Base-by-base conservation (phyloP, 371 early-diverging fungal species). In the Paramicrosporidium saccamoebae region DNA sequence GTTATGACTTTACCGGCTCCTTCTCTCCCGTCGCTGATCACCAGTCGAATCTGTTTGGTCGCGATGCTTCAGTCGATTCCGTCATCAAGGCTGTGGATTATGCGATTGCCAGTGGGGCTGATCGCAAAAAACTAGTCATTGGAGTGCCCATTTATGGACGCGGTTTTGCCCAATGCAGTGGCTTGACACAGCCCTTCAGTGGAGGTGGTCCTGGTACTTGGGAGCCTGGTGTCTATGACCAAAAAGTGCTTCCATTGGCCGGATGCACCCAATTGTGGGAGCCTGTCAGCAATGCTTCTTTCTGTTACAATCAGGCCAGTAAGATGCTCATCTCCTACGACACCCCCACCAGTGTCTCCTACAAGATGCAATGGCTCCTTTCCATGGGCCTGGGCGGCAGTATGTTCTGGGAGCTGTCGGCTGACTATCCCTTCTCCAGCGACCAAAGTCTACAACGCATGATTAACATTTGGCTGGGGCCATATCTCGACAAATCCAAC, bases 61-160 rank as follows among this genome's bases (percentile, higher is more conserved):
- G 58, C 19, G 36, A 54, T 8, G 36, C 58, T 25, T 61, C 52
- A 5, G 55, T 61, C 17, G 29, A 60, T 24, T 27, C 17, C 14
- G 33, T 30, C 22, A 23, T 38, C 26, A 48, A 48, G 24, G 64
- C 71, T 2, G 59, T 78, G 3, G 46, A 52, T 4, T 45, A 55
- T 29, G 69, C 61, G 28, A 27, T 72, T 8, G 10, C 26, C 8
- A 42, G 48, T 7, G 78, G 78, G 4, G 55, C 74, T 4, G 68
- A 68, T 2, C 35, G 66, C 1, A 35, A 52, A 17, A 78, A 81
- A 34, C 26, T 86, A 6, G 62, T 75, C 1, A 42, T 82, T 26
- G 75, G 84, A 4, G 43, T 64, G 22, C 60, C 63, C 7, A 40
- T 65, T 32, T 81, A 79, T 36, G 75, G 74, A 1, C 60, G 84